A percentile compares a stretch with the other conserved stretches of the same genome.
Conservation (phyloP, 2,329 filamentous ascomycete species). For the Alternaria brassicicola region DNA sequence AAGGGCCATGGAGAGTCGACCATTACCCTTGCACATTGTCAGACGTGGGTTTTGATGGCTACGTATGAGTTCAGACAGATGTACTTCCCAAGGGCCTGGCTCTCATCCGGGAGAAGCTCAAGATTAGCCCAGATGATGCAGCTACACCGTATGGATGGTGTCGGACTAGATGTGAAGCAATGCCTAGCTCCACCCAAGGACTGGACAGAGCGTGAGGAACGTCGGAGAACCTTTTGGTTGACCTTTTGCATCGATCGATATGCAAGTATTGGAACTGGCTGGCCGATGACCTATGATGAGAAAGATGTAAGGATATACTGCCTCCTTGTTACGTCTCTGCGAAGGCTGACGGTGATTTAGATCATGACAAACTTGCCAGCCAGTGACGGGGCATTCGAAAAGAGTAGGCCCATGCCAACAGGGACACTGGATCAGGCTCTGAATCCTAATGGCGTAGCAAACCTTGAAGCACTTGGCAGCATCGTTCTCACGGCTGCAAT, state of each 20-base stretch:
- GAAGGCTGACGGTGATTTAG: slow-evolving; percentile 41
- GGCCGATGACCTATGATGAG: slow-evolving; percentile 95
- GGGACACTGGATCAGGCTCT: slow-evolving; percentile 73
- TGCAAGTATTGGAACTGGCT: slow-evolving; percentile 93
- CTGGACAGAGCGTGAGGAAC: slow-evolving; percentile 92
- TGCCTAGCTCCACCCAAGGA: slow-evolving; percentile 84
- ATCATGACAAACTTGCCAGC: slow-evolving; percentile 84
- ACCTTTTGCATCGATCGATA: slow-evolving; percentile 89
- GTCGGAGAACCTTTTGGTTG: slow-evolving; percentile 94
- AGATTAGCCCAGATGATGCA: slow-evolving; percentile 91
- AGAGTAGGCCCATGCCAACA: slow-evolving; percentile 75
- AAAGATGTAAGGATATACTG: slow-evolving; percentile 66
- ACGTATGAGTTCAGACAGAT: slow-evolving; percentile 96
- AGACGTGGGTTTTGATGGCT: slow-evolving; percentile 79
- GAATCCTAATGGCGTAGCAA: slow-evolving; percentile 71
- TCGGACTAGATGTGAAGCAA: slow-evolving; percentile 87
- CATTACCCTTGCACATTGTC: slow-evolving; percentile 83
- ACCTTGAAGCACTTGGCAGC: slow-evolving; percentile 77
- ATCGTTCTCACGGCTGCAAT: slow-evolving; percentile 86
- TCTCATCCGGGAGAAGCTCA: slow-evolving; percentile 83
- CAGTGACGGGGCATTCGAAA: slow-evolving; percentile 83
- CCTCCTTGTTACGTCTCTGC: neutral
- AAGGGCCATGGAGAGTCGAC: slow-evolving; percentile 90
- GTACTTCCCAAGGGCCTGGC: slow-evolving; percentile 95
- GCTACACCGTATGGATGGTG: slow-evolving; percentile 82